Evolutionary conservation across 2,329 filamentous ascomycete species (phyloP).

Genomic region (Aspergillus intermedius): DNA sequence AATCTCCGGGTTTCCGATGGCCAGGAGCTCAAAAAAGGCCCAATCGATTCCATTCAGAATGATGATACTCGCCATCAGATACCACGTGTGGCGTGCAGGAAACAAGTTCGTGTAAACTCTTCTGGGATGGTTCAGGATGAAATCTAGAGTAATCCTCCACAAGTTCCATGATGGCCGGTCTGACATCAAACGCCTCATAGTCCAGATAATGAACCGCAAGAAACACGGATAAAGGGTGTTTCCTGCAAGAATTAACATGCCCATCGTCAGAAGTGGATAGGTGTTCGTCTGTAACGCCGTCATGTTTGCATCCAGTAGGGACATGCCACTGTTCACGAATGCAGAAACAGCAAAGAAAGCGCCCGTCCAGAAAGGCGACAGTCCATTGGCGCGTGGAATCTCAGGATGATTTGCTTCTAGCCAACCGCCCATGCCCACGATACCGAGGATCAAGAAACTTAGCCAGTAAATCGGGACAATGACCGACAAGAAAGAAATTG

Average conservation of each 20-base stretch:
- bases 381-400: conserved; percentile 38
- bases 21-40: conserved; percentile 60
- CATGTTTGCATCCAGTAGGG: conserved; percentile 49
- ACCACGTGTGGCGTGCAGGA: conserved; percentile 58
- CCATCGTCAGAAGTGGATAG: conserved; percentile 44
- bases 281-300: conserved; percentile 36
- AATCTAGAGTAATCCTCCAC: conserved; percentile 27
- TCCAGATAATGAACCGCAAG: conserved; percentile 55
- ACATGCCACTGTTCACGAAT: conserved; percentile 52
- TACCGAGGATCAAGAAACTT: conserved; percentile 41
- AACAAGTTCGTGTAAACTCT: conserved; percentile 47
- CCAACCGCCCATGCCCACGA: conserved; percentile 43
- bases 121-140: conserved; percentile 30
- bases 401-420: conserved; percentile 37
- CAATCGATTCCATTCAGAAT: conserved; percentile 58
- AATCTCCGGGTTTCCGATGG: conserved; percentile 55
- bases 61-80: conserved; percentile 56
- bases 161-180: conserved; percentile 19
- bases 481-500: conserved; percentile 29
- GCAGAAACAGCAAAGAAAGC: conserved; percentile 49
- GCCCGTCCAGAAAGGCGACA: conserved; percentile 45
- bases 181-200: conserved; percentile 28
- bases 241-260: conserved; percentile 55
- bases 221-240: conserved; percentile 62
- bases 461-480: conserved; percentile 43